Base-by-base conservation (phyloP, 306 rosid genomes). In the Castanopsis chinensis region DNA sequence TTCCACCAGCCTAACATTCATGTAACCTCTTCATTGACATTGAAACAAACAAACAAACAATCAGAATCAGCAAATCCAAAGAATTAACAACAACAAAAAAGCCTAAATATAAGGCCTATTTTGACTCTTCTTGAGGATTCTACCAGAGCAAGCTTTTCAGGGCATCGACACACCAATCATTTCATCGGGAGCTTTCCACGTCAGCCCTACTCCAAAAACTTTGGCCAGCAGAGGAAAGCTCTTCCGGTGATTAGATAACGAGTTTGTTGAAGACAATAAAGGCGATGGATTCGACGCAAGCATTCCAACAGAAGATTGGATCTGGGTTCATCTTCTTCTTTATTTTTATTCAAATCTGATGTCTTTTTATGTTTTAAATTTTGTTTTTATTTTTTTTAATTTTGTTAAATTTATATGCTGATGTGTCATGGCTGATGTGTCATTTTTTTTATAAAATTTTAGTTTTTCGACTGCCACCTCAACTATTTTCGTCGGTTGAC, bases 101-200 rank as follows among this genome's bases (percentile, higher is more conserved):
- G n/a, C 43, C 43, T 37, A 6, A 37, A 37, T 1, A 37, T 6
- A 37, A 37, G 43, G 43, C 43, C 43, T 37, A 37, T 37, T 37
- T 37, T 37, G 43, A 37, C 43, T 37, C 41, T 37, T 37, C 43
- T 37, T 37, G 43, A 37, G 43, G 43, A 37, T 37, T 61, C 76
- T 85, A 96, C 99, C 99, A 82, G 99, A 90, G 76, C 99, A 98
- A 75, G 99, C 98, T 78, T 88, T 96, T 60, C 99, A 85, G 0
- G 99, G 99, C 5, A 96, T 93, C 33, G 90, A 72, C 23, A 91
- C 97, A 12, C 99, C 97, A 87, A 96, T 96, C 99, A 93, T 96
- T 75, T 96, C 99, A 71, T 96, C 98, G 79, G 99, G 88, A 67
- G 91, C 89, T 79, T 91, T 96, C 98, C 91, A 93, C 82, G 89